phyloP scores from a whole-genome alignment of 1,139 yeast genomes.

The Pneumocystis oryctolagi region DNA sequence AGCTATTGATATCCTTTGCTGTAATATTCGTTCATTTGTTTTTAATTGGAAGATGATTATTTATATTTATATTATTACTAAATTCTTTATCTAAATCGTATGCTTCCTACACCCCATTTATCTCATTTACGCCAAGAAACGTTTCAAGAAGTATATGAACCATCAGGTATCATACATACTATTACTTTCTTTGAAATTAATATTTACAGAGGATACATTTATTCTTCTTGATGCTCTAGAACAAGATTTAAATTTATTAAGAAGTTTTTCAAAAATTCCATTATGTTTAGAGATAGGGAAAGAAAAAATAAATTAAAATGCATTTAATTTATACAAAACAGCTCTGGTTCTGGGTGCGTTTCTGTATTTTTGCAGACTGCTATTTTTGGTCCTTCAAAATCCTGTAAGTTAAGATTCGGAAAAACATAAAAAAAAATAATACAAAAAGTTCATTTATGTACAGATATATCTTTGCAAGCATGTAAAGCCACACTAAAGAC shows the following conservation, averaged over 20 bases:
- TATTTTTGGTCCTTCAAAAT: conserved; percentile 1
- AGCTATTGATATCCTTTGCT: background rate
- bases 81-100: background rate
- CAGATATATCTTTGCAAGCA: conserved; percentile 11
- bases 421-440: conserved; percentile 3
- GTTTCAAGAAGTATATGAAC: conserved; percentile 12
- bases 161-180: conserved; percentile 4
- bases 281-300: background rate
- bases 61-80: background rate
- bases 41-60: background rate
- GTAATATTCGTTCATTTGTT: background rate
- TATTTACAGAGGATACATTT: conserved; percentile 11
- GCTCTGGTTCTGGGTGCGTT: conserved; percentile 13
- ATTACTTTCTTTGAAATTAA: background rate
- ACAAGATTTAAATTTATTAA: conserved; percentile 7
- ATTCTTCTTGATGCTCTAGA: conserved; percentile 14
- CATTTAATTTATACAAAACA: background rate
- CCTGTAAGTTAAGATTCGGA: background rate
- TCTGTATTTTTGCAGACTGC: conserved; percentile 10
- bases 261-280: background rate
- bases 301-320: background rate
- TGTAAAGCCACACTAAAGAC: conserved; percentile 9
- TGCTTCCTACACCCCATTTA: conserved; percentile 12
- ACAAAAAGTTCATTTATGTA: conserved; percentile 8
- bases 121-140: conserved; percentile 9